These are phyloP conservation scores for Xylaria sp. DNA, from an alignment of 2,329 filamentous ascomycete species.

Conservation along the genomic window DNA sequence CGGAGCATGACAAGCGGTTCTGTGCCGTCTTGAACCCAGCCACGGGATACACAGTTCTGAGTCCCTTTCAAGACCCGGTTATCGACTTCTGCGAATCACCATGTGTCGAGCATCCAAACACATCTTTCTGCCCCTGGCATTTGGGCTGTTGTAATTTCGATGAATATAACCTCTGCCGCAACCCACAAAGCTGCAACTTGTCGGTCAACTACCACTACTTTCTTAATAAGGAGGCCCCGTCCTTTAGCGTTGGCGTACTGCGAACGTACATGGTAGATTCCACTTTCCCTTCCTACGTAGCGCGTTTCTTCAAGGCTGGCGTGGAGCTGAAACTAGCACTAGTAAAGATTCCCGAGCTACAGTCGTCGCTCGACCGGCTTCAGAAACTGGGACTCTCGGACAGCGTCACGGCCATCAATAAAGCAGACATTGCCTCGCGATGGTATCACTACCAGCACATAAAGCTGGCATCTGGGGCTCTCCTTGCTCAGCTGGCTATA, in stretches of 20 bases:
- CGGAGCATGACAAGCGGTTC: constrained; percentile 35
- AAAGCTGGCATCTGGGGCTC: background rate
- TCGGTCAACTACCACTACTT: constrained; percentile 36
- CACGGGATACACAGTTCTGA: constrained; percentile 37
- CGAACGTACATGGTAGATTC: background rate
- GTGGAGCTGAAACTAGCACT: constrained; percentile 30
- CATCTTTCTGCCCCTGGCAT: constrained; percentile 33
- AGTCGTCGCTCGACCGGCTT: background rate
- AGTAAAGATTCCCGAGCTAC: background rate
- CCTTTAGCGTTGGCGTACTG: background rate
- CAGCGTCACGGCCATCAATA: background rate
- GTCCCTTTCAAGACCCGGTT: constrained; percentile 35
- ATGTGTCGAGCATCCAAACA: background rate
- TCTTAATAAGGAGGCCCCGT: background rate
- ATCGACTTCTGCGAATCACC: constrained; percentile 2
- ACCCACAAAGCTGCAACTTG: background rate
- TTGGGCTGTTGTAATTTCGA: constrained; percentile 32
- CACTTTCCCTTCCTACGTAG: constrained; percentile 7
- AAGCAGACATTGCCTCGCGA: background rate
- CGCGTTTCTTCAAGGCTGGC: constrained; percentile 35
- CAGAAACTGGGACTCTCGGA: background rate
- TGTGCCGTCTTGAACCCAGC: constrained; percentile 33
- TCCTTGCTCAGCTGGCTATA: constrained; percentile 32
- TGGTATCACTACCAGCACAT: background rate
- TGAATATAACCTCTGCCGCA: background rate